Evolutionary conservation across 139 green algal genomes (phyloP), one percentile per base, ranked within the genome.

Genomic region (Ettlia oleoabundans): DNA sequence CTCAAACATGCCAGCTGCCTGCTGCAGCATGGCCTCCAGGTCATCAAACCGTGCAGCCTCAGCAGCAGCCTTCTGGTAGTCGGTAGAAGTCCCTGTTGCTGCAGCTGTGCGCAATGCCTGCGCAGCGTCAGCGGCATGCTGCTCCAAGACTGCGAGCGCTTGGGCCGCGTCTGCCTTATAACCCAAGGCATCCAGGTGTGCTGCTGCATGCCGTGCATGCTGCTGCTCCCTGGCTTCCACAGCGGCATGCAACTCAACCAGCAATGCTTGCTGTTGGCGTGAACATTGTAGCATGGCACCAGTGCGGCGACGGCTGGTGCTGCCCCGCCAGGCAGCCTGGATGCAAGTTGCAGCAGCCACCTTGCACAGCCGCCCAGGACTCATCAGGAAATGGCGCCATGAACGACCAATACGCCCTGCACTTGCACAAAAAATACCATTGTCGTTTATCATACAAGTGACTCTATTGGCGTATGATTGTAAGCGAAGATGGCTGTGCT

Each of bases 311-410:
- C 76, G 76, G 76, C 30, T 53, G 41, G 62, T 62, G 3, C 8
- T 35, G 42, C 76, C 76, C 1, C 76, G 62, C 76, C 76, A 82
- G 40, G 28, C 30, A 2, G 76, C 63, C 42, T 82, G 76, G 30
- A 82, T 51, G 41, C 28, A 2, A 18, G 42, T 66, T 1, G 42
- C 63, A 4, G 76, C 76, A n/a, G 76, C 62, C 22, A 43, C 76
- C 21, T 21, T 21, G 1, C 76, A 41, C 41, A 41, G 42, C 30
- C 76, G 42, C 3, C 2, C 76, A 6, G 76, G 63, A 42, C 76
- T 82, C 18, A 5, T 22, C 6, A 82, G 32, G 21, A 53, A 74
- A 42, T 30, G 32, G 62, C 43, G 62, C 76, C 76, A 82, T 3
- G 62, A 62, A 0, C 63, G 41, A 4, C 6, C 19, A 21, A 82